A percentile compares a stretch with the other conserved stretches of the same genome.
Evolutionary conservation across 768 basidiomycete species (phyloP).

Genomic region (Hypholoma sublateritium): DNA sequence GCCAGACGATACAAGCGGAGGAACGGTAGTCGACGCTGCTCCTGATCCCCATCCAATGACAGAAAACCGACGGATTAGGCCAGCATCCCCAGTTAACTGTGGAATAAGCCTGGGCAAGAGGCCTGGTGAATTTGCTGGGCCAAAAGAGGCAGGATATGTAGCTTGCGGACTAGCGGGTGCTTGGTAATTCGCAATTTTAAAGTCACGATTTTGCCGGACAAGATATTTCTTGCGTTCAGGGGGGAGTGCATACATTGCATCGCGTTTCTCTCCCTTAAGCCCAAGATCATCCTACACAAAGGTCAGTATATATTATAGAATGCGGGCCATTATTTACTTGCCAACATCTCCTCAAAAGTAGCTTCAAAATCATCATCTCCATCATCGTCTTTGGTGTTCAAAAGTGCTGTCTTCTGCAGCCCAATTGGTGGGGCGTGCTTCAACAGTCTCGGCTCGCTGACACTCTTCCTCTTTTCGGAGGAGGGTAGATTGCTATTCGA

Average conservation of each 20-base stretch:
- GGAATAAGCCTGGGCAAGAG: conserved; percentile 70
- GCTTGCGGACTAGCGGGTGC: conserved; percentile 26
- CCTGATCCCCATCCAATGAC: conserved; percentile 59
- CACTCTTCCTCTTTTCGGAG: conserved; percentile 52
- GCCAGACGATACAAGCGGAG: conserved; percentile 32
- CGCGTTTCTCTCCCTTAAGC: conserved; percentile 68
- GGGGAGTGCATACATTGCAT: conserved; percentile 61
- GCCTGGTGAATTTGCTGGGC: conserved; percentile 55
- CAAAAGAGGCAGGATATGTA: conserved; percentile 52
- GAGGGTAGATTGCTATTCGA: conserved; percentile 32
- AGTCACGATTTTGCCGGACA: conserved; percentile 53
- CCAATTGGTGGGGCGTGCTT: conserved; percentile 42
- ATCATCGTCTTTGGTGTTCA: conserved; percentile 26
- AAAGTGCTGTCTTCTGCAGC: conserved; percentile 14
- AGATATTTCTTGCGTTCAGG: conserved; percentile 66
- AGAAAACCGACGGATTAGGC: conserved; percentile 68
- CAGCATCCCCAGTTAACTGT: conserved; percentile 72
- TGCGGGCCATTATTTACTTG: conserved; percentile 29
- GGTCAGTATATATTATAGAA: neutral
- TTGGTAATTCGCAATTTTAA: conserved; percentile 32
- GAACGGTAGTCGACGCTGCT: conserved; percentile 34
- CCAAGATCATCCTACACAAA: conserved; percentile 63
- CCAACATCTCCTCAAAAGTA: conserved; percentile 72
- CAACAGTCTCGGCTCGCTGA: conserved; percentile 71
- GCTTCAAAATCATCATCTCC: conserved; percentile 39